Evolutionary conservation across 805 yeast species (phyloP).

Genomic region (Candida boleticola): DNA sequence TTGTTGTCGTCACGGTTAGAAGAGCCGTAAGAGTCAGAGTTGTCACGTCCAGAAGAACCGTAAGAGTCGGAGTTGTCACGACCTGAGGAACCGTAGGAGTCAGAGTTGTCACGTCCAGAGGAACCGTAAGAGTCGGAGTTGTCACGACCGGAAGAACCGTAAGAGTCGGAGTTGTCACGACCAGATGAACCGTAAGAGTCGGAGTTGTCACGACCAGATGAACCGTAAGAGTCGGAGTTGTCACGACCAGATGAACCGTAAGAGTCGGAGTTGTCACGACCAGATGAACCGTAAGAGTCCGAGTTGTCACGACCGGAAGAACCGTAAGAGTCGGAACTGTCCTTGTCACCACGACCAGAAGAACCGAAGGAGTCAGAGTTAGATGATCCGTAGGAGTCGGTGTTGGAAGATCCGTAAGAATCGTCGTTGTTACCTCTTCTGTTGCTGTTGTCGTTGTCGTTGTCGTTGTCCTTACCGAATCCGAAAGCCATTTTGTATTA

Average conservation of each 20-base stretch:
- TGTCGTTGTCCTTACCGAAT: slow-evolving; percentile 25
- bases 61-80: slow-evolving; percentile 13
- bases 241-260: slow-evolving; percentile 10
- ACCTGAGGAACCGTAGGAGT: slow-evolving; percentile 15
- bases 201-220: slow-evolving; percentile 5
- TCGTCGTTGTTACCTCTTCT: slow-evolving; percentile 11
- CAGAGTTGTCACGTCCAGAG: slow-evolving; percentile 8
- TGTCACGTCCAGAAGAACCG: slow-evolving; percentile 14
- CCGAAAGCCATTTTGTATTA: slow-evolving; percentile 31
- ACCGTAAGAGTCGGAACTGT: slow-evolving; percentile 20
- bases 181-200: slow-evolving; percentile 16
- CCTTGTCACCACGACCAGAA: slow-evolving; percentile 13
- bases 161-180: slow-evolving; percentile 9
- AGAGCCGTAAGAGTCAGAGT: slow-evolving; percentile 26
- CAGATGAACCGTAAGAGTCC: slow-evolving; percentile 15
- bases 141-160: slow-evolving; percentile 13
- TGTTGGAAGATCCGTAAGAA: slow-evolving; percentile 21
- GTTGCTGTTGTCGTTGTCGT: slow-evolving; percentile 13
- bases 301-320: slow-evolving; percentile 17
- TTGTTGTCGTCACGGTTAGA: slow-evolving; percentile 13
- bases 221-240: slow-evolving; percentile 15
- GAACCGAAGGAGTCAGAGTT: slow-evolving; percentile 17
- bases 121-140: slow-evolving; percentile 17
- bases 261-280: slow-evolving; percentile 8
- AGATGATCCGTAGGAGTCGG: slow-evolving; percentile 17